These are phyloP conservation scores for Barbatosphaeria neglecta DNA, from an alignment of 495 filamentous ascomycete genomes.

Conservation along the genomic window DNA sequence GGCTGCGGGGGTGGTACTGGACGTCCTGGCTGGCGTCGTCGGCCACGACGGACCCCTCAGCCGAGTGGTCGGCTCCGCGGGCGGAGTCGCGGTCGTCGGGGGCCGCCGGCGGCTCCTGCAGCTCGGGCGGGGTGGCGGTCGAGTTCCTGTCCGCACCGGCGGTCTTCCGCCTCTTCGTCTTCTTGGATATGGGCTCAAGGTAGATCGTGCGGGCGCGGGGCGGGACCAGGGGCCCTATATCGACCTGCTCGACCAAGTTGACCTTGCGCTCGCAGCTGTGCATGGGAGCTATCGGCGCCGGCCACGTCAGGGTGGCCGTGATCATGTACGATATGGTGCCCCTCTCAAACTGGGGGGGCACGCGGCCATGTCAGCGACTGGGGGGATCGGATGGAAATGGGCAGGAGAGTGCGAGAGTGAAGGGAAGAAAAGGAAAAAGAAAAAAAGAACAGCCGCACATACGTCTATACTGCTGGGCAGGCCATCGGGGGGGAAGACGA, in stretches of 20 bases:
- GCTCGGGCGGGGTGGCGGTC: not conserved
- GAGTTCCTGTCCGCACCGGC: constrained; percentile 12
- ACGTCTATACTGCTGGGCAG: constrained; percentile 93
- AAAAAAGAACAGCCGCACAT: constrained; percentile 26
- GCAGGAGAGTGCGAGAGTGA: no score
- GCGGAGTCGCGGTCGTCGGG: constrained; percentile 26
- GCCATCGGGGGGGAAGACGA: constrained; percentile 62
- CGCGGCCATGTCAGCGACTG: no score
- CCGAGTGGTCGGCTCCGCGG: constrained; percentile 28
- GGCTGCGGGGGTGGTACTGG: constrained; percentile 14
- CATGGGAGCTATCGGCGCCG: constrained; percentile 73
- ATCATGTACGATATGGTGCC: constrained; percentile 87
- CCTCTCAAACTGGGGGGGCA: constrained; percentile 65
- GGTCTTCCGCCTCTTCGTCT: constrained; percentile 40
- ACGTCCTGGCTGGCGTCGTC: constrained; percentile 20
- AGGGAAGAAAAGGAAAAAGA: no score
- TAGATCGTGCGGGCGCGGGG: constrained; percentile 65
- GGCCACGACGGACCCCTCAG: constrained; percentile 26
- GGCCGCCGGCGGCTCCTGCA: not conserved
- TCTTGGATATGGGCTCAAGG: constrained; percentile 58
- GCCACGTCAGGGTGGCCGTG: constrained; percentile 78
- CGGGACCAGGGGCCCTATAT: constrained; percentile 39
- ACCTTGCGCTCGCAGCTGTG: constrained; percentile 69
- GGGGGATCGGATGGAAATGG: no score
- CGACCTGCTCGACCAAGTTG: constrained; percentile 58